Base-by-base conservation (phyloP, 1,284 basidiomycete genomes). In the Pseudozyma pruni region DNA sequence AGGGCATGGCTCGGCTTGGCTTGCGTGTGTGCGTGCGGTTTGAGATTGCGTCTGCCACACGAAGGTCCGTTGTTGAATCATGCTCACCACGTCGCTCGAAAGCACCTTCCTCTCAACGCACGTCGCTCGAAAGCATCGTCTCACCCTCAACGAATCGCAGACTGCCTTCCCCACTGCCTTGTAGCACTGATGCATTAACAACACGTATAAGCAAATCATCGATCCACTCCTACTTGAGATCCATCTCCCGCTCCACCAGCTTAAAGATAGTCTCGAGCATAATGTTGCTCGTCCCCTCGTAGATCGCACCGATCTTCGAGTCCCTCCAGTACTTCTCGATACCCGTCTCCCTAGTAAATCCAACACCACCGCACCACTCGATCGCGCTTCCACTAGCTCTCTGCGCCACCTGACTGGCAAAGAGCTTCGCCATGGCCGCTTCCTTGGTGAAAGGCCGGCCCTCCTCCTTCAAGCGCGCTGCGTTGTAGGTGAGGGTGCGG, bases 211-310 rank as follows among this genome's bases (percentile, higher is more conserved):
- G n/a, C n/a, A n/a, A n/a, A n/a, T n/a, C n/a, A n/a, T n/a, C n/a
- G n/a, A n/a, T n/a, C n/a, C n/a, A n/a, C n/a, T n/a, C n/a, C 43
- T 34, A 75, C 72, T 78, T 73, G 48, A 76, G 58, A 39, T 70
- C 76, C 63, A 73, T 70, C 66, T 79, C 75, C 14, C 61, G 38
- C 43, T 73, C 71, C 8, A 64, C 64, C 19, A 81, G 62, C 66
- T 92, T 96, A 32, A 94, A 93, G 77, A 98, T 97, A 0, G 96
- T 98, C 84, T 94, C 90, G 48, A 97, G 86, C 84, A 98, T 95
- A 69, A 98, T 98, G 61, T 78, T 78, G 56, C 71, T 74, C 11
- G 94, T 97, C 33, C 94, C 94, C 83, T 95, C 93, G 82, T 95
- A 96, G 63, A 96, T 96, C 10, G 92, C 79, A 22, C 80, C 80